phyloP scores from a whole-genome alignment of 768 basidiomycete species.

The Amanita polypyramis region DNA sequence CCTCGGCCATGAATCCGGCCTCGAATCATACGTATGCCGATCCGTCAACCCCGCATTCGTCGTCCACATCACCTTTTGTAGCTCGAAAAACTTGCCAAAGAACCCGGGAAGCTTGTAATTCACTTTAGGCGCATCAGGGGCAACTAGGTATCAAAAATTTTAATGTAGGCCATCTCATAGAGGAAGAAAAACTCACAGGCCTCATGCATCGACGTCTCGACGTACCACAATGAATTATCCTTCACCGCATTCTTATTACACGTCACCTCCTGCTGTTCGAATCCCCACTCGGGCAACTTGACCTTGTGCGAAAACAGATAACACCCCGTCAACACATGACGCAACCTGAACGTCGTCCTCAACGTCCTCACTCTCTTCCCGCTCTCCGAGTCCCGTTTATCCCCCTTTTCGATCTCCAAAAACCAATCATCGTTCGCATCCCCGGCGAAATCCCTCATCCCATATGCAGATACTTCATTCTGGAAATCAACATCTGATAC shows the following conservation, averaged over 20 bases:
- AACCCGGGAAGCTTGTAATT: slow-evolving; percentile 91
- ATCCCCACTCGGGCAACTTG: slow-evolving; percentile 96
- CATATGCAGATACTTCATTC: slow-evolving; percentile 95
- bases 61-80: slow-evolving; percentile 93
- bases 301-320: slow-evolving; percentile 98
- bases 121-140: slow-evolving; percentile 60
- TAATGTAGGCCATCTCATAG: not conserved
- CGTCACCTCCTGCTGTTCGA: slow-evolving; percentile 97
- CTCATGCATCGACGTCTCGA: slow-evolving; percentile 80
- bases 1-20: slow-evolving; percentile 88
- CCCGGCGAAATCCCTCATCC: slow-evolving; percentile 73
- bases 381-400: slow-evolving; percentile 55
- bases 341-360: slow-evolving; percentile 70
- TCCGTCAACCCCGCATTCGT: slow-evolving; percentile 96
- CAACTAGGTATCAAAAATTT: slow-evolving; percentile 37
- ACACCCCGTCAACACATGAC: slow-evolving; percentile 83
- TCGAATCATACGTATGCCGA: slow-evolving; percentile 88
- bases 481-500: slow-evolving; percentile 98
- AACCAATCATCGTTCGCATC: slow-evolving; percentile 93
- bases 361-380: slow-evolving; percentile 67
- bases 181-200: slow-evolving; percentile 36
- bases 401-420: slow-evolving; percentile 73
- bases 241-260: slow-evolving; percentile 96
- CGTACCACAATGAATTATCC: slow-evolving; percentile 86
- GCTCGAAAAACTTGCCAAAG: slow-evolving; percentile 81